A percentile compares a stretch with the other conserved stretches of the same genome.
These are phyloP conservation scores for Penicillium pancosmium DNA, from an alignment of 495 filamentous ascomycete genomes.

Conservation along the genomic window DNA sequence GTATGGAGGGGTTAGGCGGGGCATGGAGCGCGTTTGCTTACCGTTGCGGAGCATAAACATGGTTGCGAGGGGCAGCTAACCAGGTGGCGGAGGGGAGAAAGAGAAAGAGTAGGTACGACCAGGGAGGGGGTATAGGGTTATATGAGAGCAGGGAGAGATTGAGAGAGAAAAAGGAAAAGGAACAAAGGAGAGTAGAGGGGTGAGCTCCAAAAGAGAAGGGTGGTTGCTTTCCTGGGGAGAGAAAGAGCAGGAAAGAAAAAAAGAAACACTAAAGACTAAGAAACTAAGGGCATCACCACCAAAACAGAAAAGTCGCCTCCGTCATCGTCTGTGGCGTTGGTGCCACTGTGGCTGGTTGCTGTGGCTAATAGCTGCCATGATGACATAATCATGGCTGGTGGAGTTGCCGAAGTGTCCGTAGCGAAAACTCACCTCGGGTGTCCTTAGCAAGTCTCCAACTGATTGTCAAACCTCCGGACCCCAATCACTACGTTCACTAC, in stretches of 20 bases:
- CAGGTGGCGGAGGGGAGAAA: conserved; percentile 12
- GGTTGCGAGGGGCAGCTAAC: conserved; percentile 40
- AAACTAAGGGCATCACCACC: conserved; percentile 17
- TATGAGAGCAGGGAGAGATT: not conserved
- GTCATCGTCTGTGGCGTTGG: conserved; percentile 31
- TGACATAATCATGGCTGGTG: not conserved
- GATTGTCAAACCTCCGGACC: not conserved
- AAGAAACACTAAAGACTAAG: not conserved
- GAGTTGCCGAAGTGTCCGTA: not conserved
- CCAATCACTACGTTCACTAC: not conserved
- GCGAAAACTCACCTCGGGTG: not conserved
- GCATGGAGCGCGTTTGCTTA: conserved; percentile 40
- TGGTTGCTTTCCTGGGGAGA: conserved; percentile 8
- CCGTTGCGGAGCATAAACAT: conserved; percentile 79
- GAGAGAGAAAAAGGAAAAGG: conserved; percentile 1
- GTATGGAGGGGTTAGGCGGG: conserved; percentile 42
- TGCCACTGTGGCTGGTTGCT: not conserved
- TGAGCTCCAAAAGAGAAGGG: conserved; percentile 1
- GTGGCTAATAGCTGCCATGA: not conserved
- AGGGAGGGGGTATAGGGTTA: not conserved
- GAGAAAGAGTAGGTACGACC: conserved; percentile 1
- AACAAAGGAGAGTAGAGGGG: conserved; percentile 9
- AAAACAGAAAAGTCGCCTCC: conserved; percentile 32
- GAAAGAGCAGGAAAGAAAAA: conserved; percentile 14
- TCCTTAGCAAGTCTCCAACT: not conserved